phyloP scores from a whole-genome alignment of 768 basidiomycete genomes.

The Lactarius vividus region DNA sequence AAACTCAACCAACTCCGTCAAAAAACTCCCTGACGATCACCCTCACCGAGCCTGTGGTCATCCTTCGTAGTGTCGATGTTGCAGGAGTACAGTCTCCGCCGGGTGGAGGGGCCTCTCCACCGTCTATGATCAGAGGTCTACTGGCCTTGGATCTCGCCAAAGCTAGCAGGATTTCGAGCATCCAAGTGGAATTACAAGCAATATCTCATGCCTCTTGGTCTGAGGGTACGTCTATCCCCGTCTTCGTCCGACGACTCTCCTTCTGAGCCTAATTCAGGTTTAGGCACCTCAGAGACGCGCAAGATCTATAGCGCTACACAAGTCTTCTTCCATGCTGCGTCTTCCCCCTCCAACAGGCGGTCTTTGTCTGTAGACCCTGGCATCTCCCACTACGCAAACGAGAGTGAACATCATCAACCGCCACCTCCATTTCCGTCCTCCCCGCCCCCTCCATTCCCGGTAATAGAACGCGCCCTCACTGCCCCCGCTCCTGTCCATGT shows the following conservation, averaged over 20 bases:
- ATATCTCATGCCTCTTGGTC: conserved; percentile 74
- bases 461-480: neutral
- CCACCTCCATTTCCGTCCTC: conserved; percentile 29
- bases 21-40: conserved; percentile 42
- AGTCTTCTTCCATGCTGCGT: conserved; percentile 65
- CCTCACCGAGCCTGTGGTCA: conserved; percentile 57
- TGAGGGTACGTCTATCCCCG: conserved; percentile 58
- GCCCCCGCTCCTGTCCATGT: neutral
- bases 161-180: conserved; percentile 81
- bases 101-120: conserved; percentile 38
- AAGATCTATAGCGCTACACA: conserved; percentile 66
- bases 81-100: conserved; percentile 32
- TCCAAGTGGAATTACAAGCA: conserved; percentile 77
- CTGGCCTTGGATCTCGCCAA: conserved; percentile 65
- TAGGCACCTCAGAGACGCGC: conserved; percentile 75
- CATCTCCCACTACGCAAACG: conserved; percentile 43
- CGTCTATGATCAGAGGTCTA: conserved; percentile 63
- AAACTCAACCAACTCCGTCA: conserved; percentile 34
- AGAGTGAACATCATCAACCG: conserved; percentile 39
- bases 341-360: conserved; percentile 43
- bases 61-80: conserved; percentile 44
- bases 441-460: neutral
- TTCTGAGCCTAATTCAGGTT: conserved; percentile 53
- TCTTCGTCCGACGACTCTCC: conserved; percentile 16
- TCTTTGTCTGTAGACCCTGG: conserved; percentile 51